Evolutionary conservation across 2,329 filamentous ascomycete genomes (phyloP).

Genomic region (Ophiognomonia clavigignenti-juglandacearum): DNA sequence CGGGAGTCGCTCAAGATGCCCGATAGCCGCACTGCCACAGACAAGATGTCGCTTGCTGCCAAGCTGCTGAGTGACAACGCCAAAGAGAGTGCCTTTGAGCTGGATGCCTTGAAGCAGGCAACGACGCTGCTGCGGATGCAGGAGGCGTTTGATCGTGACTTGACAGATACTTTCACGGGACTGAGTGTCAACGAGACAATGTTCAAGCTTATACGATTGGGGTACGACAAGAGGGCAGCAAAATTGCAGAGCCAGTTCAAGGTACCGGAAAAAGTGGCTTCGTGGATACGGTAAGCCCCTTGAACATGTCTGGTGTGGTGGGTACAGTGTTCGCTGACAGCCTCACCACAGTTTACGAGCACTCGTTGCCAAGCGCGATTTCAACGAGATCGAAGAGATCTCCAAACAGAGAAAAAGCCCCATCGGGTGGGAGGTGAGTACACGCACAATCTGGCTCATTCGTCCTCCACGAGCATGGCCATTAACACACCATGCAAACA

Average conservation of each 20-base stretch:
- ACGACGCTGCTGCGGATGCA: constrained; percentile 78
- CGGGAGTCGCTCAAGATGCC: constrained; percentile 75
- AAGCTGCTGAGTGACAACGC: constrained; percentile 75
- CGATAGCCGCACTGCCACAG: constrained; percentile 63
- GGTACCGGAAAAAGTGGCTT: constrained; percentile 82
- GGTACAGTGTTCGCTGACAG: background rate
- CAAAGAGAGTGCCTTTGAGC: constrained; percentile 71
- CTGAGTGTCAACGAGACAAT: constrained; percentile 88
- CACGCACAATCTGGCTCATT: too few relatives aligned
- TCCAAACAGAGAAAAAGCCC: constrained; percentile 75
- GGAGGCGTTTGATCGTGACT: constrained; percentile 78
- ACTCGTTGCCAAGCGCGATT: constrained; percentile 83
- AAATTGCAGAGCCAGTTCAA: constrained; percentile 92
- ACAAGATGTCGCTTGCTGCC: constrained; percentile 83
- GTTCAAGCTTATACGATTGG: constrained; percentile 77
- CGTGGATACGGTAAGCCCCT: constrained; percentile 65
- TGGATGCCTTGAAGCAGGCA: constrained; percentile 73
- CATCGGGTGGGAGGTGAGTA: constrained; percentile 88
- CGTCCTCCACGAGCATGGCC: too few relatives aligned
- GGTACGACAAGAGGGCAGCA: constrained; percentile 78
- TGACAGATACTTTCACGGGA: constrained; percentile 66
- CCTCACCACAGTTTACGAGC: constrained; percentile 64
- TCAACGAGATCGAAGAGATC: constrained; percentile 87
- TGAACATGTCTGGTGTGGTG: background rate
- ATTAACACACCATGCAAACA: too few relatives aligned